Evolutionary conservation across 169 alveolate genomes (phyloP).

Genomic region (Ichthyophthirius multifiliis): DNA sequence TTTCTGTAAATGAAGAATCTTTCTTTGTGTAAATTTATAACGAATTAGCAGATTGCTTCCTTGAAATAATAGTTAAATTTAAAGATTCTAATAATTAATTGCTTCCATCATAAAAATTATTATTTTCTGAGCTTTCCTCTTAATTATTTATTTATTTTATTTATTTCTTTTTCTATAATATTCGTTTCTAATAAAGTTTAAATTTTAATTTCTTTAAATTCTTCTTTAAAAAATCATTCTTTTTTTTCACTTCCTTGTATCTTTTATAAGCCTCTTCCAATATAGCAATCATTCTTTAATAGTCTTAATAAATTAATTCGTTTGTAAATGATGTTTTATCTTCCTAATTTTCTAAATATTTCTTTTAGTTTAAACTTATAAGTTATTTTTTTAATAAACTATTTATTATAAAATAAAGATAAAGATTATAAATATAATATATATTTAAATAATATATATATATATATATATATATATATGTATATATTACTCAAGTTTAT

Average conservation of each 20-base stretch:
- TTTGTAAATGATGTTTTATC: not conserved
- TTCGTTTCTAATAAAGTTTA: not conserved
- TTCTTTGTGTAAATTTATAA: not conserved
- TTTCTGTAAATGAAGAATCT: not conserved
- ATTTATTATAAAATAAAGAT: too few relatives aligned
- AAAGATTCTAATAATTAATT: not conserved
- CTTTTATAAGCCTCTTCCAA: constrained; percentile 8
- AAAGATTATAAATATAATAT: too few relatives aligned
- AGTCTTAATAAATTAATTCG: not conserved
- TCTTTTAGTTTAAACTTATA: not conserved
- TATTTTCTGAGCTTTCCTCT: not conserved
- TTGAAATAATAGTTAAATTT: not conserved
- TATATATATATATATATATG: not conserved
- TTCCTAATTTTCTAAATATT: not conserved
- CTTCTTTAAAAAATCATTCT: not conserved
- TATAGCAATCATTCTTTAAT: not conserved
- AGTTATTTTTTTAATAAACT: not conserved
- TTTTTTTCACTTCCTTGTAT: not conserved
- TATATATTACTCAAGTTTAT: not conserved
- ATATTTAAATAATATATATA: not conserved
- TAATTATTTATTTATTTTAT: not conserved
- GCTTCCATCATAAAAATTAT: not conserved
- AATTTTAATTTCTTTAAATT: not conserved
- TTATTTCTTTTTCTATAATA: not conserved
- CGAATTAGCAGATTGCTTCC: not conserved